Conservation (phyloP, 2,329 filamentous ascomycete genomes). For the Xylariaceae sp. region DNA sequence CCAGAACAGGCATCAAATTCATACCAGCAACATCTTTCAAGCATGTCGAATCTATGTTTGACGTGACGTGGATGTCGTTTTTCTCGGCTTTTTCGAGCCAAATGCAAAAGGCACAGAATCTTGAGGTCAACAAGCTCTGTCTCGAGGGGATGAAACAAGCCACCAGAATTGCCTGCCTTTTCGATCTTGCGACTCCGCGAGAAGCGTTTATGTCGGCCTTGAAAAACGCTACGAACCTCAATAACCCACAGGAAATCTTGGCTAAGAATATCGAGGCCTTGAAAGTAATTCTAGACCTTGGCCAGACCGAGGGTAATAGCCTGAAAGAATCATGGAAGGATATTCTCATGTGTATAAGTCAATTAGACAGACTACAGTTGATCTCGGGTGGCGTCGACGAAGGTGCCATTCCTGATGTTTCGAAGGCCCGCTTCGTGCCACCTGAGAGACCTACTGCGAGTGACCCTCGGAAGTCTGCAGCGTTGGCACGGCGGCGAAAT, state of each 20-base stretch:
- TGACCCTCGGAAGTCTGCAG: slow-evolving; percentile 71
- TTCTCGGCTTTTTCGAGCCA: slow-evolving; percentile 92
- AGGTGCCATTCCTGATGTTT: slow-evolving; percentile 88
- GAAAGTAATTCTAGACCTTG: slow-evolving; percentile 89
- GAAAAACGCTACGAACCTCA: slow-evolving; percentile 92
- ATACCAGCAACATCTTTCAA: slow-evolving; percentile 93
- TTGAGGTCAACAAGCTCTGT: slow-evolving; percentile 90
- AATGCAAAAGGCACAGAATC: slow-evolving; percentile 90
- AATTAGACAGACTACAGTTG: slow-evolving; percentile 92
- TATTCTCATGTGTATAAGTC: slow-evolving; percentile 91
- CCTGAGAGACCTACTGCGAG: slow-evolving; percentile 60
- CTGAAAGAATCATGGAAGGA: slow-evolving; percentile 94
- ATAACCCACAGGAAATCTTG: slow-evolving; percentile 93
- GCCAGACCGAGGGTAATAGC: slow-evolving; percentile 89
- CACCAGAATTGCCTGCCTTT: slow-evolving; percentile 90
- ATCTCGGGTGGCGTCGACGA: slow-evolving; percentile 96
- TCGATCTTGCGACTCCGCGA: slow-evolving; percentile 89
- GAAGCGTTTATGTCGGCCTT: slow-evolving; percentile 94
- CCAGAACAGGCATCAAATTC: slow-evolving; percentile 74
- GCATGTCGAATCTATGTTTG: slow-evolving; percentile 98
- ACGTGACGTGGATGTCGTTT: slow-evolving; percentile 99
- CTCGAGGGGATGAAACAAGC: slow-evolving; percentile 95
- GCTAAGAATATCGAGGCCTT: slow-evolving; percentile 96
- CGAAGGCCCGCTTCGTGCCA: slow-evolving; percentile 76
- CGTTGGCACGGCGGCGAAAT: slow-evolving; percentile 60